Percentiles rank a stretch among this genome's conserved stretches.
phyloP scores from a whole-genome alignment of 1,139 yeast genomes.

The Blastobotrys niveus region DNA sequence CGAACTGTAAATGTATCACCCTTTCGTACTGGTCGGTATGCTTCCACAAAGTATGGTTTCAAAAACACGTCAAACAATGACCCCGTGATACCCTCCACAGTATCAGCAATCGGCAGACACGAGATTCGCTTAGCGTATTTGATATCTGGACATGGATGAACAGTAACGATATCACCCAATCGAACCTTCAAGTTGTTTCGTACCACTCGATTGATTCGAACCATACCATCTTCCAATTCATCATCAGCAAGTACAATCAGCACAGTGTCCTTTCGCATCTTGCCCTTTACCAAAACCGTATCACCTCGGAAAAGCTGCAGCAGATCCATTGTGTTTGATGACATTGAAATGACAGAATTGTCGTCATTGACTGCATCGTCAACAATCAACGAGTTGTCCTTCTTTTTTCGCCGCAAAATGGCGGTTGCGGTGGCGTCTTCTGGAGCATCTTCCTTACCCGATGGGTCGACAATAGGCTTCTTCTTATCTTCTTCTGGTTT shows the following conservation, averaged over 20 bases:
- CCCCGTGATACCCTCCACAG: conserved; percentile 97
- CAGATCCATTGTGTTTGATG: conserved; percentile 91
- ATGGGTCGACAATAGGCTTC: conserved; percentile 43
- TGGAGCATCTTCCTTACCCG: conserved; percentile 44
- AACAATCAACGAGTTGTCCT: conserved; percentile 87
- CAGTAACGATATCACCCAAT: conserved; percentile 82
- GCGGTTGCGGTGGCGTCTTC: conserved; percentile 97
- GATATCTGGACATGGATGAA: conserved; percentile 97
- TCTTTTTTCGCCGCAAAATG: conserved; percentile 94
- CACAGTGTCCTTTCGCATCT: conserved; percentile 98
- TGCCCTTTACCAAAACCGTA: conserved; percentile 94
- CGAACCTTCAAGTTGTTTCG: conserved; percentile 93
- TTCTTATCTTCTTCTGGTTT: conserved; percentile 14
- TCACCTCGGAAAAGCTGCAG: conserved; percentile 96
- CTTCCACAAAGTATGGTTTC: conserved; percentile 98
- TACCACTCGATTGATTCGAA: conserved; percentile 90
- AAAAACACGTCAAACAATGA: conserved; percentile 94
- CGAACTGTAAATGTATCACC: conserved; percentile 95
- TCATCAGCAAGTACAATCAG: conserved; percentile 94
- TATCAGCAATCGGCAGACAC: conserved; percentile 96
- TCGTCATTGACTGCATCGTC: conserved; percentile 98
- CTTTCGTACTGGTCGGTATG: conserved; percentile 96
- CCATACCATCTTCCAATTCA: conserved; percentile 93
- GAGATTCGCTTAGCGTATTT: conserved; percentile 84
- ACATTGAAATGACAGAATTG: conserved; percentile 91